These are phyloP conservation scores for Hypomontagnella submonticulosa DNA, from an alignment of 495 filamentous ascomycete genomes.

Conservation along the genomic window DNA sequence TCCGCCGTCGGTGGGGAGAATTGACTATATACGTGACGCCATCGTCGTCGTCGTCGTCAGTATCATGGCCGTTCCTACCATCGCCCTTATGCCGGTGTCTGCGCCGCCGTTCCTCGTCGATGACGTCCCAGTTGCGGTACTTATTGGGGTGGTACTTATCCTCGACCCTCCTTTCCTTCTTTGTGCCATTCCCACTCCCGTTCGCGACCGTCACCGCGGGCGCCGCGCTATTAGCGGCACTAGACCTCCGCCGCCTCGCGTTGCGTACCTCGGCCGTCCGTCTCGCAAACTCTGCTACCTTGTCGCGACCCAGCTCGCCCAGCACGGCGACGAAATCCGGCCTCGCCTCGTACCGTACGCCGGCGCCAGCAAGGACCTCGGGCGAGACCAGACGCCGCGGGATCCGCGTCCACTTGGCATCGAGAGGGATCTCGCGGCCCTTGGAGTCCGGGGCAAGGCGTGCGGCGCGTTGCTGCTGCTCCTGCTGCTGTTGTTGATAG, in stretches of 20 bases:
- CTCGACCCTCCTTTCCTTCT: slow-evolving; percentile 30
- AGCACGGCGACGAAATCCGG: slow-evolving; percentile 75
- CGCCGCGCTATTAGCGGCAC: not conserved
- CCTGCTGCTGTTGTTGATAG: slow-evolving; percentile 16
- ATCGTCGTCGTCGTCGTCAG: slow-evolving; percentile 41
- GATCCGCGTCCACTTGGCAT: slow-evolving; percentile 79
- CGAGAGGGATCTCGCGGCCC: slow-evolving; percentile 70
- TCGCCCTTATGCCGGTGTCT: slow-evolving; percentile 21
- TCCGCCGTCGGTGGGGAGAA: slow-evolving; percentile 22
- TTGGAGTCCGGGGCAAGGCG: slow-evolving; percentile 61
- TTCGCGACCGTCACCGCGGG: not conserved
- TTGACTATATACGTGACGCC: slow-evolving; percentile 39
- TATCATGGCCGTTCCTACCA: slow-evolving; percentile 31
- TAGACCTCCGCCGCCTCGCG: slow-evolving; percentile 38
- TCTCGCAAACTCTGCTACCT: slow-evolving; percentile 69
- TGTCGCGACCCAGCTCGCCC: slow-evolving; percentile 66
- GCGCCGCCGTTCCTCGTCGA: slow-evolving; percentile 28
- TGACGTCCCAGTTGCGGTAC: slow-evolving; percentile 44
- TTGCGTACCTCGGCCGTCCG: slow-evolving; percentile 66
- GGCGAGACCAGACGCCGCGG: slow-evolving; percentile 72
- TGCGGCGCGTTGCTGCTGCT: slow-evolving; percentile 24
- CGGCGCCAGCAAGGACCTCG: slow-evolving; percentile 70
- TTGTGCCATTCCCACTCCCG: not conserved
- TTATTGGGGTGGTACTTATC: slow-evolving; percentile 44
- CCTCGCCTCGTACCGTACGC: slow-evolving; percentile 75